Evolutionary conservation across 768 basidiomycete genomes (phyloP).

Genomic region (Grammothele lineata): DNA sequence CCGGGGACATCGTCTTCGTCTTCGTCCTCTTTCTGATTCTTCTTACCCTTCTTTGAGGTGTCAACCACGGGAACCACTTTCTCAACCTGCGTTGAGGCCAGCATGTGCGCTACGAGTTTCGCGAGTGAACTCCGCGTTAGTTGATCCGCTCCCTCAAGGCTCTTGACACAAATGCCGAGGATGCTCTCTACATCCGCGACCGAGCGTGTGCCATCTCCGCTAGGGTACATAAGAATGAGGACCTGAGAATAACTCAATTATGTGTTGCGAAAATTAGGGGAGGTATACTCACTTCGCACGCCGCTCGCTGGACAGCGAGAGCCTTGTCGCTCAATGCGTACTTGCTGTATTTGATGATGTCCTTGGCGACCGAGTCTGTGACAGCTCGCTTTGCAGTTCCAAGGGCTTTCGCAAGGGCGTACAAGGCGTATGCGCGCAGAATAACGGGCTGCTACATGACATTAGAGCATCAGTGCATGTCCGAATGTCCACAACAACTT

Average conservation of each 20-base stretch:
- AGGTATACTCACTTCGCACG: constrained; percentile 57
- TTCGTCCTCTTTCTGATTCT: constrained; percentile 39
- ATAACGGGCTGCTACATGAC: constrained; percentile 56
- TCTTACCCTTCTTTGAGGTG: constrained; percentile 54
- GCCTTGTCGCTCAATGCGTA: constrained; percentile 76
- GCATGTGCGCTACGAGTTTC: constrained; percentile 76
- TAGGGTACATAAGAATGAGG: constrained; percentile 54
- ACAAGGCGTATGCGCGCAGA: constrained; percentile 76
- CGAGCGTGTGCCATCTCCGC: constrained; percentile 51
- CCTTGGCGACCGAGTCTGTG: constrained; percentile 71
- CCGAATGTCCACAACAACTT: not conserved
- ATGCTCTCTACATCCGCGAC: constrained; percentile 76
- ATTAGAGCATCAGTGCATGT: not conserved
- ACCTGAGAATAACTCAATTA: constrained; percentile 31
- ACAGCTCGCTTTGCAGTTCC: constrained; percentile 77
- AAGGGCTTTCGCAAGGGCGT: constrained; percentile 77
- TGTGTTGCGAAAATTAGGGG: not conserved
- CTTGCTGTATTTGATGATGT: constrained; percentile 81
- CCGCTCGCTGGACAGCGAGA: constrained; percentile 79
- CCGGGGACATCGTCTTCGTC: constrained; percentile 50
- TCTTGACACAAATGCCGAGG: constrained; percentile 60
- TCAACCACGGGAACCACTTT: constrained; percentile 44
- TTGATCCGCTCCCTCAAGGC: constrained; percentile 81
- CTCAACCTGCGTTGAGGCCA: constrained; percentile 78
- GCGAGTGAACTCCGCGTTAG: constrained; percentile 76